Evolutionary conservation across 306 rosid genomes (phyloP).

Genomic region (Vachellia pachyceras): DNA sequence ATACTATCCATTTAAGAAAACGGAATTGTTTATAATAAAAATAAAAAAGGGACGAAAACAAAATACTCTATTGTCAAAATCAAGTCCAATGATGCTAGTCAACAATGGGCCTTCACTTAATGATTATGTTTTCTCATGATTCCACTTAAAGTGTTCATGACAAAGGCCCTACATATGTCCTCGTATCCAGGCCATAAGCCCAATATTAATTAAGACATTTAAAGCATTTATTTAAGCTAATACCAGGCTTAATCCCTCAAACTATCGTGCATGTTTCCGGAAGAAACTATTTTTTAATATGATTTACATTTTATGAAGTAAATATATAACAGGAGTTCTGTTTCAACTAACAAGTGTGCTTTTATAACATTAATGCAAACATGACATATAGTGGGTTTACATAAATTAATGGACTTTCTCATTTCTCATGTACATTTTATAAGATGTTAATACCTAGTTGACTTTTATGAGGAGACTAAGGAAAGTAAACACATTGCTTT

Average conservation of each 20-base stretch:
- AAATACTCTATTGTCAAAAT: neutral
- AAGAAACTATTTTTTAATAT: too few species aligned
- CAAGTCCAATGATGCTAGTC: neutral
- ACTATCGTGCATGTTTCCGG: too few species aligned
- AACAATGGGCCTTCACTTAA: slow-evolving; percentile 29
- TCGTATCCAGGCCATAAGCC: neutral
- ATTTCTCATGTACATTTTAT: too few species aligned
- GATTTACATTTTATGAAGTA: too few species aligned
- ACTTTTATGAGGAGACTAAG: too few species aligned
- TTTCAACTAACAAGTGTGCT: too few species aligned
- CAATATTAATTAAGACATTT: neutral
- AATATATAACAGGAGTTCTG: too few species aligned
- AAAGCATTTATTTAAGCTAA: neutral
- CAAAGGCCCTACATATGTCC: neutral
- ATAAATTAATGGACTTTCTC: slow-evolving; percentile 2
- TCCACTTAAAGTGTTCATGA: neutral
- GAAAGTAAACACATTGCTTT: too few species aligned
- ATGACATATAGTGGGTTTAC: neutral
- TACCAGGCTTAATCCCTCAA: too few species aligned
- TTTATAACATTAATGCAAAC: too few species aligned
- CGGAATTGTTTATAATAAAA: neutral
- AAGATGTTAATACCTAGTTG: neutral
- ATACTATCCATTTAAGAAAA: too few species aligned
- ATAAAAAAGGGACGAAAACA: too few species aligned
- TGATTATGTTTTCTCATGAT: neutral